A percentile compares a stretch with the other conserved stretches of the same genome.
Conservation (phyloP, 192 early-diverging fungal genomes). For the Haplosporangium gracile region DNA sequence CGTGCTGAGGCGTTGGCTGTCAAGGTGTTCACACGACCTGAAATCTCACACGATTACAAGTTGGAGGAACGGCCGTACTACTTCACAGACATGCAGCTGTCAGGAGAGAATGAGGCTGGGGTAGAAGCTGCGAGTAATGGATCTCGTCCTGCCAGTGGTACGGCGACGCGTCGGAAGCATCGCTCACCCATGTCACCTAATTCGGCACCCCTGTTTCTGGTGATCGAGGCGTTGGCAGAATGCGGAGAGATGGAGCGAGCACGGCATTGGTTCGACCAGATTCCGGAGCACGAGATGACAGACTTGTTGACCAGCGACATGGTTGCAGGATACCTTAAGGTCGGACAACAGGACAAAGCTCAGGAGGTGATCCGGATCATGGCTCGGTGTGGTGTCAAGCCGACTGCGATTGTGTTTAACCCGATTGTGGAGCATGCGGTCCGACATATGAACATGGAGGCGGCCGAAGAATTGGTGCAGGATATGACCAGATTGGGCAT, state of each 20-base stretch:
- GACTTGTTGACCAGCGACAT: constrained; percentile 49
- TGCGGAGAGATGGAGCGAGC: constrained; percentile 53
- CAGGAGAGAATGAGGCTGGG: neutral
- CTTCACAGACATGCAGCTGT: constrained; percentile 27
- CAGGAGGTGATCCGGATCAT: constrained; percentile 55
- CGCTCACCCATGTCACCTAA: constrained; percentile 51
- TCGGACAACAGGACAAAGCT: constrained; percentile 39
- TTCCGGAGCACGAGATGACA: constrained; percentile 36
- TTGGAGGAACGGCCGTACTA: constrained; percentile 44
- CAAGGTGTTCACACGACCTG: constrained; percentile 37
- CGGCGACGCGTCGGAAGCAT: constrained; percentile 13
- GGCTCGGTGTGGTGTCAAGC: constrained; percentile 42
- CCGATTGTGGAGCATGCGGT: constrained; percentile 48
- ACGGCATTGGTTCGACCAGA: constrained; percentile 42
- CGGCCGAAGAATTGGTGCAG: constrained; percentile 35
- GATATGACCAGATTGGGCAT: constrained; percentile 35
- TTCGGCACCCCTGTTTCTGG: constrained; percentile 36
- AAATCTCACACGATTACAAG: constrained; percentile 41
- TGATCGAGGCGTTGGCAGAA: constrained; percentile 43
- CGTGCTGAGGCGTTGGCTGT: constrained; percentile 43
- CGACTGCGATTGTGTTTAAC: constrained; percentile 50
- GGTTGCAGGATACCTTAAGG: constrained; percentile 42
- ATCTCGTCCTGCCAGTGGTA: neutral
- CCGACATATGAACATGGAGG: constrained; percentile 30
- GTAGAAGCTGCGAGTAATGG: neutral